Base-by-base conservation (phyloP, 306 rosid genomes). In the Castanea crenata region DNA sequence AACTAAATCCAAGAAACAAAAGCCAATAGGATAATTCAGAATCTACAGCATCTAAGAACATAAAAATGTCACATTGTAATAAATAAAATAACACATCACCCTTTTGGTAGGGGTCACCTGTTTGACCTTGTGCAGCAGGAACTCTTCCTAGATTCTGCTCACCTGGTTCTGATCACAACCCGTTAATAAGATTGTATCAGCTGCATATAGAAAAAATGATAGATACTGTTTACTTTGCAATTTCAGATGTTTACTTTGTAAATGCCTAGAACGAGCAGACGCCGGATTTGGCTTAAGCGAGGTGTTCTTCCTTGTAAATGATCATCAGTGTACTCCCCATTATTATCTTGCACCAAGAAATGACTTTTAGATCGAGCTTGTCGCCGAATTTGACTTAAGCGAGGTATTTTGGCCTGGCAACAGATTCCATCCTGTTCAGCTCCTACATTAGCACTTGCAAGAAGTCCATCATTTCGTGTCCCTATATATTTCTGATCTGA, bases 331-430 rank as follows among this genome's bases (percentile, higher is more conserved):
- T 57, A 69, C 51, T 15, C 58, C 44, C 35, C 65, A 34, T 0
- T 23, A n/a, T 4, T 32, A 46, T 64, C 63, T 65, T 71, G 38
- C 65, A 44, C 81, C 31, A 65, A 25, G 35, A 57, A 1, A 64
- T 71, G 76, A 76, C 34, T 57, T 71, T 82, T 71, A 56, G 23
- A 61, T 75, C 81, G 71, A 71, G 85, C 88, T 72, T 75, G 83
- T 77, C 52, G 75, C 49, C 83, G 74, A 49, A 82, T 71, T 79
- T 85, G 74, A 34, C 83, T 75, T 67, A 82, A 71, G 70, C 82
- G 79, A 5, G 74, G 76, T 68, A 76, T 69, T 2, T 74, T 55
- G 16, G 25, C 76, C 70, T 44, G 61, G 63, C 46, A 19, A 69
- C 64, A 23, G 46, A 55, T 12, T 7, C 34, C 62, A 69, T 58